Conservation (phyloP, 371 early-diverging fungal genomes). For the Gilbertella persicaria region DNA sequence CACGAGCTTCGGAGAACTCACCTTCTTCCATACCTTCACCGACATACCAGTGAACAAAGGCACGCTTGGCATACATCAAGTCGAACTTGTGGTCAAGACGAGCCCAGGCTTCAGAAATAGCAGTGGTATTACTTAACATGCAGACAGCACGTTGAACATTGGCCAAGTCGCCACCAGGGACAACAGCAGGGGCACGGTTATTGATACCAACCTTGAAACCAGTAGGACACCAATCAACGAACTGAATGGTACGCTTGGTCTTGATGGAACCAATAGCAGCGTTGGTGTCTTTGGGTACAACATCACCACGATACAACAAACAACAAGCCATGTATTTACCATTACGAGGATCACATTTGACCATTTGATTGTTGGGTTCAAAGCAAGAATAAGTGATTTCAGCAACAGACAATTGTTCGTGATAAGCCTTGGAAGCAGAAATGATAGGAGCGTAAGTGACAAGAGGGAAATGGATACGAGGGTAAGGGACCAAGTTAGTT, state of each 20-base stretch:
- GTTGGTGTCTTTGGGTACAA: conserved; percentile 81
- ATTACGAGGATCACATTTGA: conserved; percentile 91
- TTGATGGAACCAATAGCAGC: conserved; percentile 84
- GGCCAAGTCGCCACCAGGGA: conserved; percentile 87
- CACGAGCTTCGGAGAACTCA: conserved; percentile 99
- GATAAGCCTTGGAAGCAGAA: conserved; percentile 84
- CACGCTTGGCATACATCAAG: conserved; percentile 94
- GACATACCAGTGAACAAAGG: conserved; percentile 97
- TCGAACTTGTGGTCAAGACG: conserved; percentile 92
- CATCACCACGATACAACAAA: conserved; percentile 91
- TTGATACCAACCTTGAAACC: conserved; percentile 97
- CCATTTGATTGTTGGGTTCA: conserved; percentile 93
- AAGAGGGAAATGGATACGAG: conserved; percentile 93
- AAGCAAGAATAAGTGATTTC: conserved; percentile 92
- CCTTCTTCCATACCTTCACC: conserved; percentile 88
- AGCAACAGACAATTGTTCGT: conserved; percentile 84
- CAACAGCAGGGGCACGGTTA: conserved; percentile 79
- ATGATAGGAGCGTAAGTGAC: conserved; percentile 92
- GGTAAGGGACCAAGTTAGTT: conserved; percentile 95
- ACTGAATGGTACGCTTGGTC: conserved; percentile 87
- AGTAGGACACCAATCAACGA: conserved; percentile 97
- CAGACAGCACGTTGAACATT: conserved; percentile 90
- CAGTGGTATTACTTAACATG: conserved; percentile 93
- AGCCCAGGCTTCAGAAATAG: conserved; percentile 93
- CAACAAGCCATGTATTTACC: conserved; percentile 96